Conservation (phyloP, 306 rosid genomes). For the Cicer cuneatum region DNA sequence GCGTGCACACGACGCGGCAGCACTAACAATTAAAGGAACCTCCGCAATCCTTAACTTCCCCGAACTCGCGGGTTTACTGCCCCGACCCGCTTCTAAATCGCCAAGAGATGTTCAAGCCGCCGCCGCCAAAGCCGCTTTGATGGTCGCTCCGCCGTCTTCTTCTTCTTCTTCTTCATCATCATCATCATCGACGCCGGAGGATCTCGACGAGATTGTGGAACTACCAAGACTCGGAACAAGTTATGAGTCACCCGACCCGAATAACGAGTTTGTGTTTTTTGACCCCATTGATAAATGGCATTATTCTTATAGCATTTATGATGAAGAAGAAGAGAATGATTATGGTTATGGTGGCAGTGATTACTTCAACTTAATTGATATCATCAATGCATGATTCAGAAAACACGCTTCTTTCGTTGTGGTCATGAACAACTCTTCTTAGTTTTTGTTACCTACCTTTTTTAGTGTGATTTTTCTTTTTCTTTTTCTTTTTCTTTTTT, state of each 20-base stretch:
- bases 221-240: slow-evolving; percentile 59
- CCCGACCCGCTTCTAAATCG: slow-evolving; percentile 77
- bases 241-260: slow-evolving; percentile 52
- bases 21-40: slow-evolving; percentile 73
- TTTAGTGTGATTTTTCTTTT: background rate
- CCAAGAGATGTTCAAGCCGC: slow-evolving; percentile 92
- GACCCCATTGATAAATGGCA: slow-evolving; percentile 63
- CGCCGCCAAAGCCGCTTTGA: slow-evolving; percentile 82
- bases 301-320: slow-evolving; percentile 49
- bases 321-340: slow-evolving; percentile 31
- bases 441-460: slow-evolving; percentile 27
- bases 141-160: slow-evolving; percentile 51
- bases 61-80: slow-evolving; percentile 62
- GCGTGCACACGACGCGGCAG: slow-evolving; percentile 98
- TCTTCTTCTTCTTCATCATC: slow-evolving; percentile 31
- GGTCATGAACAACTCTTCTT: slow-evolving; percentile 42
- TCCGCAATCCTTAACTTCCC: slow-evolving; percentile 97
- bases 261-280: slow-evolving; percentile 54
- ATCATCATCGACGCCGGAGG: slow-evolving; percentile 53
- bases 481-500: background rate
- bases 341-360: slow-evolving; percentile 26
- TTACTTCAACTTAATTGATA: slow-evolving; percentile 40
- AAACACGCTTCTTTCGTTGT: slow-evolving; percentile 38
- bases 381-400: slow-evolving; percentile 56
- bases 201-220: slow-evolving; percentile 80